Conservation (phyloP, 2,329 filamentous ascomycete genomes). For the Talaromyces sp. region DNA sequence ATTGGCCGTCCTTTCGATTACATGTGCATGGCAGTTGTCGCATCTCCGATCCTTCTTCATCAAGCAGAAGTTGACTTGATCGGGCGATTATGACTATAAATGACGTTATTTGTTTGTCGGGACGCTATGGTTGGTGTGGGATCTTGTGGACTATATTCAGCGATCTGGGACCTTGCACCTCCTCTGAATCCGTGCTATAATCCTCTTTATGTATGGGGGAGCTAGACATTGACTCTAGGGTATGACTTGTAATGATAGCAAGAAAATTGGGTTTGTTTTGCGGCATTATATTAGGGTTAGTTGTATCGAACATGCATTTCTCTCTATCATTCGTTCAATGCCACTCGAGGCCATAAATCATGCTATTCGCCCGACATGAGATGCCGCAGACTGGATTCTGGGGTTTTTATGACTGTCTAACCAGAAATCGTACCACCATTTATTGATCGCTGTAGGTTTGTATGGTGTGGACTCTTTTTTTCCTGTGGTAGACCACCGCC, state of each 20-base stretch:
- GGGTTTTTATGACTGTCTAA: not conserved
- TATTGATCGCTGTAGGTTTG: not conserved
- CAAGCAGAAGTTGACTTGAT: slow-evolving; percentile 96
- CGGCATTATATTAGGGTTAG: slow-evolving; percentile 1
- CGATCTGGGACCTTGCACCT: not conserved
- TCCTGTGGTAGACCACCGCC: not conserved
- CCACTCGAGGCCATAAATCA: not conserved
- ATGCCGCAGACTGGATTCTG: not conserved
- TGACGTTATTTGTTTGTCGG: not conserved
- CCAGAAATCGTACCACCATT: not conserved
- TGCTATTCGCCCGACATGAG: slow-evolving; percentile 1
- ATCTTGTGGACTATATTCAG: not conserved
- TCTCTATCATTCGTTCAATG: not conserved
- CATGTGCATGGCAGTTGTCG: slow-evolving; percentile 95
- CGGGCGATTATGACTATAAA: not conserved
- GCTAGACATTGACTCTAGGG: not conserved
- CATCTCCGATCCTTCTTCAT: slow-evolving; percentile 98
- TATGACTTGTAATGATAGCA: slow-evolving; percentile 16
- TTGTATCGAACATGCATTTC: slow-evolving; percentile 1
- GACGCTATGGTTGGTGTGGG: not conserved
- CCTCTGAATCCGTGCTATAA: not conserved
- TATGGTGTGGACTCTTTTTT: not conserved
- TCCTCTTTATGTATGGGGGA: not conserved
- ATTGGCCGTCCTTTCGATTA: slow-evolving; percentile 74
- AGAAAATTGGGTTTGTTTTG: not conserved